Conservation (phyloP, 2,329 filamentous ascomycete genomes). For the Diaporthe helianthi region DNA sequence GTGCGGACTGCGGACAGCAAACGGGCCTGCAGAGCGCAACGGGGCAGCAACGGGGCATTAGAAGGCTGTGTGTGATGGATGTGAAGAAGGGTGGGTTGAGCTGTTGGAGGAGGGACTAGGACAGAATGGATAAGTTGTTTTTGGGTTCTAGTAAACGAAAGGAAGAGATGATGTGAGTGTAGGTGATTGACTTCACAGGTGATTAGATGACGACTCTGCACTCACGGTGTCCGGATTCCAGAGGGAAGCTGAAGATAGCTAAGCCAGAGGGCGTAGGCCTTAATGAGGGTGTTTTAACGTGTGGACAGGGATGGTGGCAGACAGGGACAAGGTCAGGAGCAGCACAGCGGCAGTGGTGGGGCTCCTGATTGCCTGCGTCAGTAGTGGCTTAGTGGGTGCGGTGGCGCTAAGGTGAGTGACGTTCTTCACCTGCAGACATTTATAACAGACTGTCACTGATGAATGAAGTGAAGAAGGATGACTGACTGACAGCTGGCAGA, state of each 20-base stretch:
- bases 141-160: background rate
- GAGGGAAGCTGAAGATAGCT: constrained; percentile 4
- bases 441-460: no score
- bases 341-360: constrained; percentile 3
- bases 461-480: background rate
- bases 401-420: background rate
- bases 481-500: background rate
- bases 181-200: background rate
- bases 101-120: background rate
- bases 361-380: background rate
- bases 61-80: background rate
- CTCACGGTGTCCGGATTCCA: background rate
- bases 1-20: background rate
- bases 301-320: constrained; percentile 1
- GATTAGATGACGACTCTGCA: background rate
- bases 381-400: background rate
- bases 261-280: background rate
- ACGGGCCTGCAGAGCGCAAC: background rate
- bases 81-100: background rate
- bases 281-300: background rate
- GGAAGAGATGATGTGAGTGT: background rate
- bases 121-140: background rate
- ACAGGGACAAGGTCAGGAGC: constrained; percentile 3
- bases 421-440: background rate
- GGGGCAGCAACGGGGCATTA: background rate